phyloP scores from a whole-genome alignment of 2,329 filamentous ascomycete species.

The Claviceps quebecensis region DNA sequence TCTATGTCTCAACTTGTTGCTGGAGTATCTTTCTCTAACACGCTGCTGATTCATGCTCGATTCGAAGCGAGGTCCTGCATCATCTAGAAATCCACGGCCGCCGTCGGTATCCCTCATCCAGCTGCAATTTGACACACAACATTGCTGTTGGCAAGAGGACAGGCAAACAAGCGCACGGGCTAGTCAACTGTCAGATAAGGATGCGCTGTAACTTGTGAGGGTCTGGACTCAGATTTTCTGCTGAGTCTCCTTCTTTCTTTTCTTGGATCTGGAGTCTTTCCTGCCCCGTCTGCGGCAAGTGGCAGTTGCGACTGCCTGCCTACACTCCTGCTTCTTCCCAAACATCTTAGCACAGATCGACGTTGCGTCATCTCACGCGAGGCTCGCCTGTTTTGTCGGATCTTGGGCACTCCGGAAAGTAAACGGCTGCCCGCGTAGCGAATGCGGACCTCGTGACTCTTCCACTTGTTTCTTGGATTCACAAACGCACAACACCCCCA shows the following conservation, averaged over 20 bases:
- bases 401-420: background rate
- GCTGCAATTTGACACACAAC: background rate
- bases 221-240: background rate
- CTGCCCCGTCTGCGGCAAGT: background rate
- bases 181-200: background rate
- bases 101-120: background rate
- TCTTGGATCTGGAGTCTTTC: no score
- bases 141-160: background rate
- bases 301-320: background rate
- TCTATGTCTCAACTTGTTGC: conserved; percentile 2
- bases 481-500: background rate
- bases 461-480: background rate
- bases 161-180: background rate
- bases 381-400: background rate
- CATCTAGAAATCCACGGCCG: background rate
- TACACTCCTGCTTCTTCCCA: conserved; percentile 1
- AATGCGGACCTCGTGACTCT: background rate
- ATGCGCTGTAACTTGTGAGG: background rate
- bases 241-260: background rate
- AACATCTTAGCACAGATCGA: background rate
- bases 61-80: background rate
- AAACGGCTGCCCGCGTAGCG: background rate
- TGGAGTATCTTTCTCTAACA: background rate
- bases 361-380: conserved; percentile 3
- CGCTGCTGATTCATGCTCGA: background rate